Conservation (phyloP, 305 asterid genomes). For the Fraxinus albicans region DNA sequence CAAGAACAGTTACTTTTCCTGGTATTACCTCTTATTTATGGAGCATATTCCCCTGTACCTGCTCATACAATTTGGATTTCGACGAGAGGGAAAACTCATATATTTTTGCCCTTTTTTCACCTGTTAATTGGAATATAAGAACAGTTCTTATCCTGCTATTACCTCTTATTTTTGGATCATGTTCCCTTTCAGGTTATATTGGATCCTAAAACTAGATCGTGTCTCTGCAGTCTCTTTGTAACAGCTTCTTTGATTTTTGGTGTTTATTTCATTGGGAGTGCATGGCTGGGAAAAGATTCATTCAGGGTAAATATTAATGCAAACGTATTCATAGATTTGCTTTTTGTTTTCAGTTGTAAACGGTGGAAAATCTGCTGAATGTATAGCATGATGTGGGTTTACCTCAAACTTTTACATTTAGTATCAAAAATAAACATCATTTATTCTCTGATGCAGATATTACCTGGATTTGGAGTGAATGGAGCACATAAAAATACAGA, state of each 20-base stretch:
- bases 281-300: constrained; percentile 52
- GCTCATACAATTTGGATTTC: neutral
- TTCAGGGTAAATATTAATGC: constrained; percentile 37
- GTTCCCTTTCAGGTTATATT: constrained; percentile 51
- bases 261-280: constrained; percentile 55
- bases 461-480: constrained; percentile 40
- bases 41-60: constrained; percentile 17
- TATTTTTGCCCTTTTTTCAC: constrained; percentile 9
- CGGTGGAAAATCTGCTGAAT: neutral
- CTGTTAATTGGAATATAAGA: neutral
- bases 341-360: neutral
- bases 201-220: constrained; percentile 58
- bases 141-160: neutral
- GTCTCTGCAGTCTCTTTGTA: constrained; percentile 54
- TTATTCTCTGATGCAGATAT: constrained; percentile 35
- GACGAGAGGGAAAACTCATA: neutral
- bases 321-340: neutral
- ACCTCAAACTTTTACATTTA: neutral
- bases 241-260: constrained; percentile 56
- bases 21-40: constrained; percentile 9
- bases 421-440: neutral
- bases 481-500: constrained; percentile 20
- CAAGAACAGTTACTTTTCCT: neutral
- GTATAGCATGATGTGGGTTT: neutral
- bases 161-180: constrained; percentile 18